phyloP scores from a whole-genome alignment of 805 yeast species.

The Lachancea dasiensis region DNA sequence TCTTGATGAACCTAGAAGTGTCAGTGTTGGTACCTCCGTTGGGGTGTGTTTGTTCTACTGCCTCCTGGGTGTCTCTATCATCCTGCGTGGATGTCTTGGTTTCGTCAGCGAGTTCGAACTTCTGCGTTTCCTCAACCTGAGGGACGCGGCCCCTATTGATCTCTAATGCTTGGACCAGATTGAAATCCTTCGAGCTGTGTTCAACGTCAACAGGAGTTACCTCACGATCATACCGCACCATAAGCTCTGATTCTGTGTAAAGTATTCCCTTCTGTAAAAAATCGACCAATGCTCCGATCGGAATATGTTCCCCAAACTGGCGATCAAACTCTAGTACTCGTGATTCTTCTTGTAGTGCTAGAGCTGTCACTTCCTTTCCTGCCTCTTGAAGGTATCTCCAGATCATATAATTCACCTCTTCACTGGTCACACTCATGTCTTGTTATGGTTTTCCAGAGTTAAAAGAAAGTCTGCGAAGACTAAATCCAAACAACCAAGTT shows the following conservation, averaged over 20 bases:
- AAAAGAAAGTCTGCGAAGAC: no score
- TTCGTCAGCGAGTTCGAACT: constrained; percentile 30
- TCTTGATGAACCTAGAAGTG: constrained; percentile 29
- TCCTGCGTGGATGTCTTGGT: not conserved
- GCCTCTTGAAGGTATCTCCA: constrained; percentile 91
- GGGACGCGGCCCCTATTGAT: constrained; percentile 35
- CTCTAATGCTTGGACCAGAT: constrained; percentile 50
- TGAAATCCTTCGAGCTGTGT: constrained; percentile 34
- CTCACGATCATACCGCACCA: constrained; percentile 35
- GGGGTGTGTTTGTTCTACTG: not conserved
- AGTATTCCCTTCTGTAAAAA: constrained; percentile 82
- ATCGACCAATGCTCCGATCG: constrained; percentile 76
- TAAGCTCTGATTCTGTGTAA: constrained; percentile 62
- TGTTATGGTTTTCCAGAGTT: not conserved
- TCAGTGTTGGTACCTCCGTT: not conserved
- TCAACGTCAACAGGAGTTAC: constrained; percentile 23
- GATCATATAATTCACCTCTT: constrained; percentile 80
- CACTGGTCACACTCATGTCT: constrained; percentile 71
- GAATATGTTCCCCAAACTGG: constrained; percentile 45
- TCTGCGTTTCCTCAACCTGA: constrained; percentile 25
- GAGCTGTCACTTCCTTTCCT: constrained; percentile 69
- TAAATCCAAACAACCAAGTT: no score
- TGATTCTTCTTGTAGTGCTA: constrained; percentile 73
- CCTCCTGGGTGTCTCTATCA: not conserved
- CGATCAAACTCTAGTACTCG: constrained; percentile 52